Evolutionary conservation across 2,329 filamentous ascomycete species (phyloP), one percentile per base, ranked within the genome.

Genomic region (Annulohypoxylon truncatum): DNA sequence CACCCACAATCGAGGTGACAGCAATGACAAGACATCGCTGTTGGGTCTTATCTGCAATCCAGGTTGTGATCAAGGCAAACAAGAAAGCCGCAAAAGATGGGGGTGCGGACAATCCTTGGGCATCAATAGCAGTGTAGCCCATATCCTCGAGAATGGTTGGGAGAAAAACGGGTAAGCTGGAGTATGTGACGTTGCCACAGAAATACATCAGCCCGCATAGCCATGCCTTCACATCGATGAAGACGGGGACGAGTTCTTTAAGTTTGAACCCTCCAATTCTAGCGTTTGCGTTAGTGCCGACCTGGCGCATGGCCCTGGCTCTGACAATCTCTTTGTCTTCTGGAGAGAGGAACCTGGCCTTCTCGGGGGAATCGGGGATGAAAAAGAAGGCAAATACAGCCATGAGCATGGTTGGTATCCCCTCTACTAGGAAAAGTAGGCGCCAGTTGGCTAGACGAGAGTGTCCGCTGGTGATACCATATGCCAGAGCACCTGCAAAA

Each of bases 141-240:
- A 96, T 89, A 74, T 90, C 87, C 66, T 84, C 82, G 53, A 96
- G 85, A 66, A 96, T 93, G 24, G 91, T 93, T 33, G 93, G 93
- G 2, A 97, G 84, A 77, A 97, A 97, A 54, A 96, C 92, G 2
- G 94, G 93, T 77, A 97, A 88, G 28, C 91, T 95, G 72, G 89
- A 90, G 82, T 96, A 97, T 13, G 92, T 91, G 74, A 96, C 90
- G 78, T 97, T 97, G 76, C 91, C 89, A 77, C 90, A 89, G 82
- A 96, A 94, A 82, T 96, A 92, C 87, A 97, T 96, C 70, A 88
- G 78, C 0, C 92, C 90, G 3, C 92, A 92, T 33, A 95, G 81
- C 80, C 92, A 95, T 61, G 87, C 87, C 71, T 89, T 89, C 0
- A 89, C 88, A 77, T 93, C 91, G 46, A 75, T 69, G 12, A 92